Conservation (phyloP, 1,284 basidiomycete species). For the Apiotrichum akiyoshidainum region DNA sequence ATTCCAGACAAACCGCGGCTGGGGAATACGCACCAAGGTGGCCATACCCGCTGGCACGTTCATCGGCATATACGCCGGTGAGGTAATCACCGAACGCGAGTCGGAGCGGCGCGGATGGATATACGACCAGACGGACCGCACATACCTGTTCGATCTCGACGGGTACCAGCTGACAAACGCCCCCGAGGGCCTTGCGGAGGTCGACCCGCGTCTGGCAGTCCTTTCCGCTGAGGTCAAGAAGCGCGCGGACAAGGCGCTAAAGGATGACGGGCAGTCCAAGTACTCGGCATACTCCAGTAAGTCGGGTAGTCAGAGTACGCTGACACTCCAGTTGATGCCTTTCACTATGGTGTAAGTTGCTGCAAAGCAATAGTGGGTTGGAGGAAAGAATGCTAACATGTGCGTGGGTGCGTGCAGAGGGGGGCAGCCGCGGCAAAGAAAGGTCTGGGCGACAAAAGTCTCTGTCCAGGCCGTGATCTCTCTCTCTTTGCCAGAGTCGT, state of each 20-base stretch:
- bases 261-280: slow-evolving; percentile 37
- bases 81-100: slow-evolving; percentile 67
- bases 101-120: slow-evolving; percentile 62
- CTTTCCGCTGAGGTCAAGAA: slow-evolving; percentile 29
- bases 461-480: too few relatives aligned
- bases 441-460: too few relatives aligned
- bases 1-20: slow-evolving; percentile 60
- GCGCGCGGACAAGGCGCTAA: slow-evolving; percentile 21
- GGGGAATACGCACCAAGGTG: slow-evolving; percentile 64
- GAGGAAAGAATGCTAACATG: slow-evolving; percentile 53
- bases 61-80: slow-evolving; percentile 80
- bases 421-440: too few relatives aligned
- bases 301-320: slow-evolving; percentile 5
- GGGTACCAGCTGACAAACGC: slow-evolving; percentile 61
- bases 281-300: slow-evolving; percentile 45
- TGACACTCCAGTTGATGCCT: slow-evolving; percentile 66
- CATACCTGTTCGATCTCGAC: slow-evolving; percentile 81
- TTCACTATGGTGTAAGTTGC: slow-evolving; percentile 72
- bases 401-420: slow-evolving; percentile 74
- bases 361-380: neutral
- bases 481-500: too few relatives aligned
- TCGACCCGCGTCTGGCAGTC: slow-evolving; percentile 38
- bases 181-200: slow-evolving; percentile 34
- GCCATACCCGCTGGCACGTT: slow-evolving; percentile 68
- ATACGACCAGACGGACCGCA: slow-evolving; percentile 72